Percentiles rank a stretch among this genome's conserved stretches.
Conservation (phyloP, 495 filamentous ascomycete genomes). For the Neurospora hispaniola region DNA sequence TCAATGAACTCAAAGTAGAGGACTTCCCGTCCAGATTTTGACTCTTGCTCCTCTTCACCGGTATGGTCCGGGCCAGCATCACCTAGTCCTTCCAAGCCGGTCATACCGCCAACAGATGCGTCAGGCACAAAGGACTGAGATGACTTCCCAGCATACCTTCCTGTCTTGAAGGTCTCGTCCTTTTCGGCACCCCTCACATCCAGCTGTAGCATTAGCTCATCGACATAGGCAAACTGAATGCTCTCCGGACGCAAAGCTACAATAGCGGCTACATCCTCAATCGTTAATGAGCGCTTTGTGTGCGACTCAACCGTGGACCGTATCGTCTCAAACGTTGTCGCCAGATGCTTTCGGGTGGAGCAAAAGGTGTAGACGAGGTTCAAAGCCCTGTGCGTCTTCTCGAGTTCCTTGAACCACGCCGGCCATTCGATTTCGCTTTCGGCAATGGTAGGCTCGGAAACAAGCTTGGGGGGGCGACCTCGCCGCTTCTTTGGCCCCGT, state of each 20-base stretch:
- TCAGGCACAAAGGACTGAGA: constrained; percentile 33
- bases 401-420: constrained; percentile 55
- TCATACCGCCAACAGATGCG: constrained; percentile 38
- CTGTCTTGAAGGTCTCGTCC: constrained; percentile 40
- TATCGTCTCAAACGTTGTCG: constrained; percentile 84
- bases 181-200: constrained; percentile 57
- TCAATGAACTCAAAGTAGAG: constrained; percentile 89
- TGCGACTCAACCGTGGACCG: constrained; percentile 76
- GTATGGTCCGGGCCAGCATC: not conserved
- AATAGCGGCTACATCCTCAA: constrained; percentile 76
- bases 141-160: constrained; percentile 26
- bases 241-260: constrained; percentile 65
- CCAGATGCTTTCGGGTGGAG: constrained; percentile 81
- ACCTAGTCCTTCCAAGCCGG: constrained; percentile 31
- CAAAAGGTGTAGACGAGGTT: constrained; percentile 94
- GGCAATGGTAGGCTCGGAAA: not conserved
- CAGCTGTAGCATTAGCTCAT: constrained; percentile 68
- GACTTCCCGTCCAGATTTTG: constrained; percentile 46
- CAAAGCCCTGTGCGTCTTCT: constrained; percentile 70
- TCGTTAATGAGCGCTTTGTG: constrained; percentile 53
- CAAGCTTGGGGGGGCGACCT: not conserved
- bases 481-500: not conserved
- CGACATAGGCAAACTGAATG: constrained; percentile 77
- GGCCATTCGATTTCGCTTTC: constrained; percentile 50
- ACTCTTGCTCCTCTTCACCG: constrained; percentile 13